Percentiles rank a stretch among this genome's conserved stretches.
phyloP scores from a whole-genome alignment of 1,284 basidiomycete genomes.

The Prillingera fragicola region DNA sequence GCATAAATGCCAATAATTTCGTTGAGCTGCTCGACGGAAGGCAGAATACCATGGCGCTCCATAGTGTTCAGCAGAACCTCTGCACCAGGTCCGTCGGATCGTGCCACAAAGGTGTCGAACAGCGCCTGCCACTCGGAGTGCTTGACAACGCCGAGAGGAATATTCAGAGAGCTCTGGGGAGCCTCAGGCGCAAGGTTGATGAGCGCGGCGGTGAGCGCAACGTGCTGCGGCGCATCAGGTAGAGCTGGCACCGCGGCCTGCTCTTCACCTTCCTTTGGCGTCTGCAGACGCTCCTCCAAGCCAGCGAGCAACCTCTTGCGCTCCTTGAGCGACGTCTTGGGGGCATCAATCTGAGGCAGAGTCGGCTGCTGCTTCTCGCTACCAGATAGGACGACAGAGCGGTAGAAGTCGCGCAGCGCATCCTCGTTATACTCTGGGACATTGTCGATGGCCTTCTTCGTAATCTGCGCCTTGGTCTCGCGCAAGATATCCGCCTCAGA shows the following conservation, averaged over 20 bases:
- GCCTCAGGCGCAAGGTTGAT: conserved; percentile 3
- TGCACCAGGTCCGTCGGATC: conserved; percentile 12
- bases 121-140: conserved; percentile 35
- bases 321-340: conserved; percentile 5
- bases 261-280: neutral
- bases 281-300: conserved; percentile 3
- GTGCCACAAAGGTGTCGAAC: conserved; percentile 31
- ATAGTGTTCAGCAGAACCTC: conserved; percentile 17
- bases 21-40: conserved; percentile 10
- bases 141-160: conserved; percentile 35
- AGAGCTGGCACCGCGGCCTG: neutral
- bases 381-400: conserved; percentile 27
- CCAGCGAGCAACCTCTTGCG: conserved; percentile 4
- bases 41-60: conserved; percentile 14
- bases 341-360: conserved; percentile 9
- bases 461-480: conserved; percentile 18
- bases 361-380: conserved; percentile 7
- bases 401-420: conserved; percentile 31
- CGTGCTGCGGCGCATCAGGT: conserved; percentile 9
- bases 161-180: conserved; percentile 2
- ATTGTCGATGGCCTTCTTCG: conserved; percentile 14
- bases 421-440: conserved; percentile 27
- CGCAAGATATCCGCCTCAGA: conserved; percentile 17
- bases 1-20: conserved; percentile 23
- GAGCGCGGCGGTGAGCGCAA: conserved; percentile 14